Evolutionary conservation across 495 filamentous ascomycete genomes (phyloP).

Genomic region (Aspergillus egyptiacus): DNA sequence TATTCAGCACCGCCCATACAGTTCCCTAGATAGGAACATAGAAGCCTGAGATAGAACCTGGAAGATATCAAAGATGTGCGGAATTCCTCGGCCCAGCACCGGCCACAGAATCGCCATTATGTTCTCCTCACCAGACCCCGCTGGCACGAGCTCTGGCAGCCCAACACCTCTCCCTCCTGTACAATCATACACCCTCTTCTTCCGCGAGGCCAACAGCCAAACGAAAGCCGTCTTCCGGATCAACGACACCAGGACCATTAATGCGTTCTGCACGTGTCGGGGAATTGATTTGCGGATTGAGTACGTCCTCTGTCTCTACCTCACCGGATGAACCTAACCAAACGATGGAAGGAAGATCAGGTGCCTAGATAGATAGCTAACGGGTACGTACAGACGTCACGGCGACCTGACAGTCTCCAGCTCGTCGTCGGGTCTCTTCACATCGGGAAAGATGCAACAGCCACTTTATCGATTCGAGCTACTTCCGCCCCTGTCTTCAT

Average conservation of each 20-base stretch:
- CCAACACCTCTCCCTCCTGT: slow-evolving; percentile 11
- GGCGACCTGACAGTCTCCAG: slow-evolving; percentile 28
- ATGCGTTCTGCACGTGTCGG: slow-evolving; percentile 5
- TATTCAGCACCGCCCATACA: not conserved
- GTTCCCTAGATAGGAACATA: not conserved
- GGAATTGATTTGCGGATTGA: slow-evolving; percentile 33
- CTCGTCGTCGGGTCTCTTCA: not conserved
- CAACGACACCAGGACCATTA: slow-evolving; percentile 15
- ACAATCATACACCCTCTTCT: slow-evolving; percentile 29
- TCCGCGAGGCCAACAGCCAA: slow-evolving; percentile 20
- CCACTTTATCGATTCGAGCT: slow-evolving; percentile 20
- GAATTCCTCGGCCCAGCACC: slow-evolving; percentile 12
- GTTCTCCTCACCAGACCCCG: slow-evolving; percentile 18
- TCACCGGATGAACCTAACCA: no score
- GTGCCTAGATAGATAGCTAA: slow-evolving; percentile 5
- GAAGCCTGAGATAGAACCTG: no score
- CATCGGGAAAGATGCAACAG: not conserved
- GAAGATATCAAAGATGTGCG: slow-evolving; percentile 19
- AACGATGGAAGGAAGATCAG: no score
- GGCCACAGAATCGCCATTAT: slow-evolving; percentile 25
- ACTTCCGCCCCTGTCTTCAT: not conserved
- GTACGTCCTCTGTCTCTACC: slow-evolving; percentile 18
- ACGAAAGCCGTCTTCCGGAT: slow-evolving; percentile 30
- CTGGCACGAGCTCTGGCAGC: not conserved
- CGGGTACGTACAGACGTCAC: slow-evolving; percentile 21